These are phyloP conservation scores for Backusella psychrophila DNA, from an alignment of 192 early-diverging fungal genomes.

Conservation along the genomic window DNA sequence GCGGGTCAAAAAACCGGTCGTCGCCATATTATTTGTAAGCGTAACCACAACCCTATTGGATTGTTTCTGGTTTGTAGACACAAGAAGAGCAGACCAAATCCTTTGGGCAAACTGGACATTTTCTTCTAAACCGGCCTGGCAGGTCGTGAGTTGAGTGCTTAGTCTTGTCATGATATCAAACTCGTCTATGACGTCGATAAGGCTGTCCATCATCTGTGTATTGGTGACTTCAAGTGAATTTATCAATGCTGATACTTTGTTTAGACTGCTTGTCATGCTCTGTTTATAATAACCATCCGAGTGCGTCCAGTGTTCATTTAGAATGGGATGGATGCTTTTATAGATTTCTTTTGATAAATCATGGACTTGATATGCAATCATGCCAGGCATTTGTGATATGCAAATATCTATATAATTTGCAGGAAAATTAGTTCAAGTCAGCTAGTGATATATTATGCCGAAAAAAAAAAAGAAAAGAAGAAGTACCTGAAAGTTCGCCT, in stretches of 20 bases:
- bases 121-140: background rate
- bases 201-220: background rate
- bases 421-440: background rate
- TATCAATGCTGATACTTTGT: background rate
- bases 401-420: background rate
- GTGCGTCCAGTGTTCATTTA: background rate
- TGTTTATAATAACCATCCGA: background rate
- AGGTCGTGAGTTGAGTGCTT: background rate
- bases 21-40: background rate
- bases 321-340: background rate
- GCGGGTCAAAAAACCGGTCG: background rate
- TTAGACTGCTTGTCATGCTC: background rate
- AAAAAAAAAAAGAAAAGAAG: no score
- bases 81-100: background rate
- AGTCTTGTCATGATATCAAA: background rate
- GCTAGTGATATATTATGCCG: background rate
- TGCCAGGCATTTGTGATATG: conserved; percentile 9
- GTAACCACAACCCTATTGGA: background rate
- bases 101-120: background rate
- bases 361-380: conserved; percentile 12
- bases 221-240: background rate
- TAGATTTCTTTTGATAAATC: background rate
- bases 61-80: background rate
- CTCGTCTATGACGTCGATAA: background rate
- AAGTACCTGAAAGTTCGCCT: background rate